phyloP scores from a whole-genome alignment of 1,139 yeast species.

The Diutina neorugosa region DNA sequence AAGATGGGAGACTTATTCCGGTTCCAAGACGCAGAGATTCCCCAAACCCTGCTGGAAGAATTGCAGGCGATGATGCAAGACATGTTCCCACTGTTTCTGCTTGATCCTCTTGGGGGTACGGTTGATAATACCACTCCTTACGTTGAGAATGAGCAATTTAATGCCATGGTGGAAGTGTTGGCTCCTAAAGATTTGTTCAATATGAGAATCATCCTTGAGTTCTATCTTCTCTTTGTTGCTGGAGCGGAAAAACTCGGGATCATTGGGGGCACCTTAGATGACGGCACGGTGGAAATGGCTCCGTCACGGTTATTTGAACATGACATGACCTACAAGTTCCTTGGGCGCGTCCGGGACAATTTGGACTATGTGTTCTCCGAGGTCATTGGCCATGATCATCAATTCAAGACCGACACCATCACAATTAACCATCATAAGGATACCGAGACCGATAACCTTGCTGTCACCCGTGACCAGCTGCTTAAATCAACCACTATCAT shows the following conservation, averaged over 20 bases:
- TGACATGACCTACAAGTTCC: not conserved
- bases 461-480: not conserved
- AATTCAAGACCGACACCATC: not conserved
- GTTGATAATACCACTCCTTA: slow-evolving; percentile 28
- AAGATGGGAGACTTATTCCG: slow-evolving; percentile 28
- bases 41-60: slow-evolving; percentile 28
- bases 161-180: slow-evolving; percentile 49
- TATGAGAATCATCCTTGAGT: slow-evolving; percentile 62
- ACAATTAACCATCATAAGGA: not conserved
- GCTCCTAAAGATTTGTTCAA: slow-evolving; percentile 72
- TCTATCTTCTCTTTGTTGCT: slow-evolving; percentile 44
- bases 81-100: slow-evolving; percentile 49
- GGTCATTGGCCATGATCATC: not conserved
- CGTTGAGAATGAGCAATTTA: slow-evolving; percentile 44
- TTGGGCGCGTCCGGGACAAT: not conserved
- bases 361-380: not conserved
- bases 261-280: not conserved
- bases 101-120: slow-evolving; percentile 11
- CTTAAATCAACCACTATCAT: slow-evolving; percentile 8
- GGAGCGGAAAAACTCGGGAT: slow-evolving; percentile 17
- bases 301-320: not conserved
- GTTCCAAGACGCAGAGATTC: slow-evolving; percentile 31
- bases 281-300: not conserved
- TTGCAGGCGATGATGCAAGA: slow-evolving; percentile 37
- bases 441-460: not conserved